phyloP scores from a whole-genome alignment of 345 rosid species.

The thale cress (Arabidopsis thaliana) region TAIR10.1 NC_003076.8:21146501-21147000 shows the following conservation, averaged over 20 bases:
- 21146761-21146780: not conserved
- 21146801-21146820: not conserved
- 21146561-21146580: no score
- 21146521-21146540: not conserved
- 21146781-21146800: not conserved
- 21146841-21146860: conserved; percentile 22
- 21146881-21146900: conserved; percentile 23
- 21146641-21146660: not conserved
- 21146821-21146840: conserved; percentile 20
- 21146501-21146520: not conserved
- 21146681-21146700: not conserved
- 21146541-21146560: no score
- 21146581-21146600: no score
- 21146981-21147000: not conserved
- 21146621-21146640: no score
- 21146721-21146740: not conserved
- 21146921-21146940: not conserved
- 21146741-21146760: not conserved
- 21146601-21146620: no score
- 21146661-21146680: not conserved
- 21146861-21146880: conserved; percentile 8
- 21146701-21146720: not conserved
- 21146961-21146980: not conserved
- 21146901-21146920: conserved; percentile 14
- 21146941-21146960: not conserved